Conservation (phyloP, 306 rosid genomes). For the Oemleria cerasiformis region DNA sequence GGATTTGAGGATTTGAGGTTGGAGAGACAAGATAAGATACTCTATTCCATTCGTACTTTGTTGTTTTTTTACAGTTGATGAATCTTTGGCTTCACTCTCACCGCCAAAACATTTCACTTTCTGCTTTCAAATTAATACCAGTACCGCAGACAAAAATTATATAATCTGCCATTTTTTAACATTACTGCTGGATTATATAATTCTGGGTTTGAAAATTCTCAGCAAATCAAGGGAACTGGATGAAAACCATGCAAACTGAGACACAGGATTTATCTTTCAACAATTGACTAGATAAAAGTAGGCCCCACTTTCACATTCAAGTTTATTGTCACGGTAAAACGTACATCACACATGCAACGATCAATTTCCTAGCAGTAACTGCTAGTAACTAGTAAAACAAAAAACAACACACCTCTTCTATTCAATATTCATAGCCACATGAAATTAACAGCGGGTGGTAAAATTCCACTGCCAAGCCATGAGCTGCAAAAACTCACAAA, state of each 20-base stretch:
- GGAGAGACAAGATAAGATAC: not conserved
- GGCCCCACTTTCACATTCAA: not conserved
- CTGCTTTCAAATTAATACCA: not conserved
- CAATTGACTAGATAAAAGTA: too few relatives aligned
- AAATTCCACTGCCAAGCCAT: conserved; percentile 8
- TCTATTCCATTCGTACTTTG: not conserved
- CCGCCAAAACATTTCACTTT: not conserved
- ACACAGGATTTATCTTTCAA: too few relatives aligned
- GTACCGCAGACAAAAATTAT: too few relatives aligned
- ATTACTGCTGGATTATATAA: too few relatives aligned
- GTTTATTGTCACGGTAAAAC: not conserved
- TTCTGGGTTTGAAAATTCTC: too few relatives aligned
- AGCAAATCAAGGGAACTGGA: too few relatives aligned
- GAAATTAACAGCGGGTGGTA: conserved; percentile 10
- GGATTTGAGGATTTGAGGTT: not conserved
- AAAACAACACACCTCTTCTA: not conserved
- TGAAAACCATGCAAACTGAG: too few relatives aligned
- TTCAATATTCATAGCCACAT: not conserved
- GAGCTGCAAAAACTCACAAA: conserved; percentile 13
- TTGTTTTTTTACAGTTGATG: not conserved
- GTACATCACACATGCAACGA: conserved; percentile 1
- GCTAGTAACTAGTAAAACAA: not conserved
- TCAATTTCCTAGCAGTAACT: not conserved
- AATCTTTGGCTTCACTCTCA: not conserved
- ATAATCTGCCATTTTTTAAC: too few relatives aligned